Percentiles rank a stretch among this genome's conserved stretches.
Conservation (phyloP, 2,329 filamentous ascomycete genomes). For the Pezicula neosporulosa region DNA sequence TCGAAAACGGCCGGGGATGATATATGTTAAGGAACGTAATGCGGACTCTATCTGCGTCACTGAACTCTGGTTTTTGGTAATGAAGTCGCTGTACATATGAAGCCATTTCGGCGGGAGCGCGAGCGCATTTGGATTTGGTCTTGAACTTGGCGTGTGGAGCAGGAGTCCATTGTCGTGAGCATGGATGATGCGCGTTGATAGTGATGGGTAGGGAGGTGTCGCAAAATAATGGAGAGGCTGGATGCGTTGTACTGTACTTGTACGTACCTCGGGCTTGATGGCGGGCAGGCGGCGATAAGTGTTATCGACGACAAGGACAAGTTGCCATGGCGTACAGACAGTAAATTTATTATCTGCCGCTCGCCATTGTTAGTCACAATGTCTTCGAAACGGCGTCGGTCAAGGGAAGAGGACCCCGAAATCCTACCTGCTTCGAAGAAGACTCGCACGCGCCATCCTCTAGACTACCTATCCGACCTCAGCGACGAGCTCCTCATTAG, state of each 20-base stretch:
- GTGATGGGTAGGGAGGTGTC: not conserved
- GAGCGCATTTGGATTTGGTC: constrained; percentile 46
- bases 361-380: not conserved
- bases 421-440: constrained; percentile 12
- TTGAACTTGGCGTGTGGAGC: constrained; percentile 23
- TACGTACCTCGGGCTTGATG: too few relatives aligned
- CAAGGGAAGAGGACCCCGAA: not conserved
- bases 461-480: constrained; percentile 66
- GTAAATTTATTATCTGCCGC: too few relatives aligned
- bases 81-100: constrained; percentile 79
- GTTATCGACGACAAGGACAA: too few relatives aligned
- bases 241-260: too few relatives aligned
- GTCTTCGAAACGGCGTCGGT: constrained; percentile 2
- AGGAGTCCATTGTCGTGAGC: constrained; percentile 2
- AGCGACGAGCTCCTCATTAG: constrained; percentile 88
- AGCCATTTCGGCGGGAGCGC: constrained; percentile 64
- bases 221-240: too few relatives aligned
- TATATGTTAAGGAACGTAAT: constrained; percentile 88
- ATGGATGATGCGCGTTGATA: not conserved
- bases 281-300: too few relatives aligned
- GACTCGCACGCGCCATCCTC: constrained; percentile 12
- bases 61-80: constrained; percentile 89
- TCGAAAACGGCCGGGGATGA: constrained; percentile 86
- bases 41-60: constrained; percentile 95
- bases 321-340: too few relatives aligned